phyloP scores from a whole-genome alignment of 768 basidiomycete species.

The Xerocomus brunneocitrinus region DNA sequence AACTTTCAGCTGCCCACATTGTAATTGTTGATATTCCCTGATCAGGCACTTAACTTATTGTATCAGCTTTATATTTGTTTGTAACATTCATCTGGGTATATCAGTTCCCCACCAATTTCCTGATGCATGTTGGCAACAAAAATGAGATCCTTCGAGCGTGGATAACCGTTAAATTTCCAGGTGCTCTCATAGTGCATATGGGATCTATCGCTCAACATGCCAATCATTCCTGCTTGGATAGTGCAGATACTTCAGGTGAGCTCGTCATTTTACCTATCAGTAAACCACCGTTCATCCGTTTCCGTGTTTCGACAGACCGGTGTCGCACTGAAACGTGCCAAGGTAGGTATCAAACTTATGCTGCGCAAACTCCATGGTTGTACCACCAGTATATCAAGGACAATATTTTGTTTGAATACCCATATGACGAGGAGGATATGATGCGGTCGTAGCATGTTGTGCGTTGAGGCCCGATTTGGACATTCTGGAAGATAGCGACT shows the following conservation, averaged over 20 bases:
- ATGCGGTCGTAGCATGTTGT: slow-evolving; percentile 76
- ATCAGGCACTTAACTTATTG: neutral
- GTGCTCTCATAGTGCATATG: too few relatives aligned
- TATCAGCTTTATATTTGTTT: neutral
- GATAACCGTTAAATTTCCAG: too few relatives aligned
- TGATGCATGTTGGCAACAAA: too few relatives aligned
- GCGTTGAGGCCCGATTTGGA: slow-evolving; percentile 78
- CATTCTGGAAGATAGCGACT: slow-evolving; percentile 81
- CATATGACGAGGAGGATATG: slow-evolving; percentile 65
- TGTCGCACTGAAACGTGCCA: slow-evolving; percentile 49
- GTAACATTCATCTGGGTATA: neutral
- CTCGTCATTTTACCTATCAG: neutral
- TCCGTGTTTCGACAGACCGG: slow-evolving; percentile 35
- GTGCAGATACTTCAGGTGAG: slow-evolving; percentile 65
- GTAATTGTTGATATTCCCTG: neutral
- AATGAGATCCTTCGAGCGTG: too few relatives aligned
- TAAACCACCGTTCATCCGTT: neutral
- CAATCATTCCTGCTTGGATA: slow-evolving; percentile 70
- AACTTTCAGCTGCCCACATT: neutral
- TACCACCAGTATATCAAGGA: slow-evolving; percentile 70
- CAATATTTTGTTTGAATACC: slow-evolving; percentile 77
- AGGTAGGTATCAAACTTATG: slow-evolving; percentile 59
- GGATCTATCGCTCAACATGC: too few relatives aligned
- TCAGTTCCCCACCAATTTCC: neutral
- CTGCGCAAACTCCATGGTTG: slow-evolving; percentile 69